Evolutionary conservation across 106 monocot species (phyloP).

Genomic region (Posidonia australis): DNA sequence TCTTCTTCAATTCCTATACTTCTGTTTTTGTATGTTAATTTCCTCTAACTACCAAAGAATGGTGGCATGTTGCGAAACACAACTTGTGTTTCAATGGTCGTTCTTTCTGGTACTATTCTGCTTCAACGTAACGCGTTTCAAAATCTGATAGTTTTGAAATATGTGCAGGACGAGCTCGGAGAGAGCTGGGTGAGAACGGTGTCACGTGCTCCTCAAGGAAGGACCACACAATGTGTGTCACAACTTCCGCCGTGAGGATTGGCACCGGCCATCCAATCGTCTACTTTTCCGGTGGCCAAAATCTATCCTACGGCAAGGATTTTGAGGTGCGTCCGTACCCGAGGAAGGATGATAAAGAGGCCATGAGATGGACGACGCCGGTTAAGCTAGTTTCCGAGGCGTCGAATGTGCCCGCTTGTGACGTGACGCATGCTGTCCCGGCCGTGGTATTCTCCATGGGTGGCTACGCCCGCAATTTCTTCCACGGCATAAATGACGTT

Average conservation of each 20-base stretch:
- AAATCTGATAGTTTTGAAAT: too few species aligned
- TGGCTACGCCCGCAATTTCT: conserved; percentile 42
- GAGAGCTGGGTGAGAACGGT: not conserved
- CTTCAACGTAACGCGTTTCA: too few species aligned
- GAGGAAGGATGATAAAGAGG: not conserved
- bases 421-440: not conserved
- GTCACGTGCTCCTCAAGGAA: not conserved
- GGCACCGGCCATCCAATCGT: not conserved
- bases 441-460: conserved; percentile 43
- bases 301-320: not conserved
- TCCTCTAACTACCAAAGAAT: too few species aligned
- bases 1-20: too few species aligned
- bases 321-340: not conserved
- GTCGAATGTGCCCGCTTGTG: not conserved
- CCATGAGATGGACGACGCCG: not conserved
- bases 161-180: not conserved
- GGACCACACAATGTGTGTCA: not conserved
- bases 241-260: conserved; percentile 1
- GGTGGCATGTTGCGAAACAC: too few species aligned
- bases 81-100: too few species aligned
- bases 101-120: too few species aligned
- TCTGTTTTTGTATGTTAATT: too few species aligned
- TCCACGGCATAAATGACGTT: conserved; percentile 44
- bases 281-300: not conserved
- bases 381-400: not conserved